phyloP scores from a whole-genome alignment of 129 eudicot species.

The Centaurea solstitialis region DNA sequence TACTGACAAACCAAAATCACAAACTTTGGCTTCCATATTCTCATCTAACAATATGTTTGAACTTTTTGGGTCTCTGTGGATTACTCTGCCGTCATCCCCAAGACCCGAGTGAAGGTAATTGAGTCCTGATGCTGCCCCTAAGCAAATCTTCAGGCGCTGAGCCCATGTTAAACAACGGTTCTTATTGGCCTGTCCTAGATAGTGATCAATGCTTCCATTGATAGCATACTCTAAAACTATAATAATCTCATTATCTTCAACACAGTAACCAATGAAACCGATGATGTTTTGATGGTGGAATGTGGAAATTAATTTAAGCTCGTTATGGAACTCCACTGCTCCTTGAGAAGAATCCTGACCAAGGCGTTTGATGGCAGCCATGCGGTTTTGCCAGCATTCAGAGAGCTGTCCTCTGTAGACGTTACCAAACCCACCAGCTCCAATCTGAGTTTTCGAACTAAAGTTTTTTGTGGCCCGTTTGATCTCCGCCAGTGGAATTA shows the following conservation, averaged over 20 bases:
- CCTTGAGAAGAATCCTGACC: neutral
- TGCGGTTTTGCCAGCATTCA: neutral
- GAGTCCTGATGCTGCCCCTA: constrained; percentile 4
- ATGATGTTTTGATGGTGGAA: constrained; percentile 16
- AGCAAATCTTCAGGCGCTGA: neutral
- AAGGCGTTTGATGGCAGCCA: neutral
- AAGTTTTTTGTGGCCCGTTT: neutral
- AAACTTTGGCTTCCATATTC: neutral
- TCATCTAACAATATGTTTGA: neutral
- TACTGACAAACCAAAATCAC: neutral
- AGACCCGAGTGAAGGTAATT: neutral
- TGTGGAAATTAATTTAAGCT: neutral
- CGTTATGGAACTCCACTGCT: neutral
- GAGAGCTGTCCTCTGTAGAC: constrained; percentile 15
- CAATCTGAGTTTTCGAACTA: constrained; percentile 2
- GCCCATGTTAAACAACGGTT: neutral
- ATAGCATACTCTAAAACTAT: neutral
- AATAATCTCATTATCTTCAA: neutral
- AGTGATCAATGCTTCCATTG: constrained; percentile 1
- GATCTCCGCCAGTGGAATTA: neutral
- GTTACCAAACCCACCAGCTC: neutral
- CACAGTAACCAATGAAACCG: constrained; percentile 18
- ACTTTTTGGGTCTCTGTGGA: neutral
- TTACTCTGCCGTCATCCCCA: neutral
- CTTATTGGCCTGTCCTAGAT: neutral